Evolutionary conservation across 2,329 filamentous ascomycete genomes (phyloP), one percentile per base, ranked within the genome.

Genomic region (Penicillium sp.): DNA sequence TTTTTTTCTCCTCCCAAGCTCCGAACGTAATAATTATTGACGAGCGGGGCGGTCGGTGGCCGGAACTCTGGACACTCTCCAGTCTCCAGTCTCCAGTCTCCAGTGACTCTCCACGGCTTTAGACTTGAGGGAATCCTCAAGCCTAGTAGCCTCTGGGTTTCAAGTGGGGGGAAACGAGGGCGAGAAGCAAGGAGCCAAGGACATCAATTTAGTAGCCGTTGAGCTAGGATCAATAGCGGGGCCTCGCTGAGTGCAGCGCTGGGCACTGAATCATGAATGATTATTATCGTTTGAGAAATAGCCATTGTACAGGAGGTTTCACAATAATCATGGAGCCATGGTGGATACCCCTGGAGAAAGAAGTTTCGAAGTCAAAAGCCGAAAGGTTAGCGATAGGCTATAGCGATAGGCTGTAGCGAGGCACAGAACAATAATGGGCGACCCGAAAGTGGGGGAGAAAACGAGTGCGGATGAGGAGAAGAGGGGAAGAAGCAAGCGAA

Each of bases 21-120:
- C 42, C 28, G 41, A 55, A 45, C 47, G 31, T 31, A 31, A 31
- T 31, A 31, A 31, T 31, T 37, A 31, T 20, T 37, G 31, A 31
- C 17, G 45, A 41, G 58, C 47, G 60, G 60, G 60, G 57, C 60
- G 60, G 60, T 62, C 56, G 56, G 56, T 59, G 57, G 38, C 51
- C 57, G 54, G 57, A 52, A 52, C 57, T 60, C 58, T 63, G 41
- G 37, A 60, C 57, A 62, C 57, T 60, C 60, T 62, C 60, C 60
- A 60, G 22, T 22, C 22, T 22, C 22, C 20, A 22, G 20, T 22
- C 20, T 22, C 20, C 22, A 22, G 22, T 22, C 22, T 22, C 22
- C 22, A 22, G 22, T 22, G 20, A 62, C 57, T 60, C 60, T 62
- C 60, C 60, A 60, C 57, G 60, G 53, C 52, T 56, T 48, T 52